A percentile compares a stretch with the other conserved stretches of the same genome.
Evolutionary conservation across 345 rosid species (phyloP).

Genomic region (Brassica nigra): DNA sequence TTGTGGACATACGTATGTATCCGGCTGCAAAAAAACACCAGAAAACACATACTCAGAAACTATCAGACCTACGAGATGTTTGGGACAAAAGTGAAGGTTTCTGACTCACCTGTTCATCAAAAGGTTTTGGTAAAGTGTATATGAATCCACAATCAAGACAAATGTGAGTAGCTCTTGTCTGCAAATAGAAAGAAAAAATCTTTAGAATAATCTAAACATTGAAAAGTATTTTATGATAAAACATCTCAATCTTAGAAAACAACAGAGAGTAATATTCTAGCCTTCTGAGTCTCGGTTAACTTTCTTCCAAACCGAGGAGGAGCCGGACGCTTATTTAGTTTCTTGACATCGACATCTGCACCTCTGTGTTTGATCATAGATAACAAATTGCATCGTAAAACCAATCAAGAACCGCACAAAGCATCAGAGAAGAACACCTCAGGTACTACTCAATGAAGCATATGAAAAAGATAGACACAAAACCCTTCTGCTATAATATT

Average conservation of each 20-base stretch:
- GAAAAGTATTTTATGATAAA: not conserved
- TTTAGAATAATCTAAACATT: conserved; percentile 4
- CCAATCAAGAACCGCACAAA: conserved; percentile 3
- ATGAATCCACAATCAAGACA: conserved; percentile 96
- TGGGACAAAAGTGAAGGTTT: conserved; percentile 2
- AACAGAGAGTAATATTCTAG: conserved; percentile 26
- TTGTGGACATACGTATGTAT: conserved; percentile 80
- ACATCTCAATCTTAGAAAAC: not conserved
- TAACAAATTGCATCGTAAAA: conserved; percentile 3
- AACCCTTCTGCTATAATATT: not conserved
- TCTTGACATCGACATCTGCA: conserved; percentile 81
- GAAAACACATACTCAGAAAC: not conserved
- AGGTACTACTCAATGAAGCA: not conserved
- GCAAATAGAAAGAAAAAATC: conserved; percentile 35
- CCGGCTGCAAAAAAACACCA: conserved; percentile 58
- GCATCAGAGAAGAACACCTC: not conserved
- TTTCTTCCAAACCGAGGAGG: conserved; percentile 97
- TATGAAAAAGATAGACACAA: not conserved
- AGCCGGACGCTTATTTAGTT: conserved; percentile 86
- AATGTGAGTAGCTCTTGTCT: conserved; percentile 93
- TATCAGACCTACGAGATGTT: not conserved
- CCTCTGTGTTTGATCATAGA: conserved; percentile 57
- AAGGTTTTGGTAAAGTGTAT: conserved; percentile 72
- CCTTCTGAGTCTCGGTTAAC: conserved; percentile 91
- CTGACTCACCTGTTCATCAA: conserved; percentile 73